Evolutionary conservation across 805 yeast species (phyloP), one percentile per base, ranked within the genome.

Genomic region (Candida qinlingensis): DNA sequence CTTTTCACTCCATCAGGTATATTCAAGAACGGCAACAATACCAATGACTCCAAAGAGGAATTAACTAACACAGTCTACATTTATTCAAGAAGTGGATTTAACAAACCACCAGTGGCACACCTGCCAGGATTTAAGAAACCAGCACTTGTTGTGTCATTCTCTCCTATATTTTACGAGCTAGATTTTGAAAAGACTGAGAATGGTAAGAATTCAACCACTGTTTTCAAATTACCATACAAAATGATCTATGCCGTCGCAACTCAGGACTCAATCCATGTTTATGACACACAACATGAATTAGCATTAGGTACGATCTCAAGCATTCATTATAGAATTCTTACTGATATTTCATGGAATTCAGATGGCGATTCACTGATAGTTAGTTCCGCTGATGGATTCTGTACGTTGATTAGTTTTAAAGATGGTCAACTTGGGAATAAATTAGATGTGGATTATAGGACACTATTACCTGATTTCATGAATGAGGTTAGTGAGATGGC

Each of bases 201-300:
- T 7, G 6, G 8, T 12, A 9, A 7, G 0, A 37, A 45, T 42
- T 26, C 46, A 26, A 44, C n/a, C n/a, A n/a, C 71, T 2, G 75
- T 74, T 11, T 75, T 88, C 51, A 66, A 71, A 5, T 65, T 91
- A 41, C 85, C 88, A 1, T 90, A 94, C 60, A 78, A 89, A 53
- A 77, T 94, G 80, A 68, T 92, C 1, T 91, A 86, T 68, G 98
- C 97, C 0, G 85, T 94, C 19, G 98, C 97, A 0, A 91, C 97
- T 0, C 90, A 87, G 49, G 96, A 88, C 62, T 77, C 91, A 11
- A 85, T 94, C 10, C 60, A 85, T 7, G 68, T 94, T 2, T 94
- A 87, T 66, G 96, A 89, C 55, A 92, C 98, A 0, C 86, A 83
- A 53, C 72, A 74, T 33, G 58, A 72, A 28, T 65, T 74, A 48